phyloP scores from a whole-genome alignment of 495 filamentous ascomycete genomes.

The Aspergillus conjunctus region DNA sequence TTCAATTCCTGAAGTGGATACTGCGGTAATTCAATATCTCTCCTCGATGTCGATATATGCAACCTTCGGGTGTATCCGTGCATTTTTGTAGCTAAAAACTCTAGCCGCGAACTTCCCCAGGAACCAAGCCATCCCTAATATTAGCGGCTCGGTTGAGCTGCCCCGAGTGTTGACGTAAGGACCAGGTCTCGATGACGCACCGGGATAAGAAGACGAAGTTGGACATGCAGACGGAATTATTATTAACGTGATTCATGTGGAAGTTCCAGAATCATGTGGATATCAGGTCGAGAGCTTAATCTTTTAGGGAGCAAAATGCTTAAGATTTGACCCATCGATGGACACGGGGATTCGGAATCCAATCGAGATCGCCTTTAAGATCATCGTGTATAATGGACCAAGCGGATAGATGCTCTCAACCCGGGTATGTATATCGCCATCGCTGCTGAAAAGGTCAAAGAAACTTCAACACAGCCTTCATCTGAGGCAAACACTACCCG shows the following conservation, averaged over 20 bases:
- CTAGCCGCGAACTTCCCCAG: conserved; percentile 5
- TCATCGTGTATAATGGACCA: too few relatives aligned
- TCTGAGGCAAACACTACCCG: neutral
- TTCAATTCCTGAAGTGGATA: neutral
- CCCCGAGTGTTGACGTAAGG: conserved; percentile 8
- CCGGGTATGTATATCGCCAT: too few relatives aligned
- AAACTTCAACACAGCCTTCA: too few relatives aligned
- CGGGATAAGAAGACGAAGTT: neutral
- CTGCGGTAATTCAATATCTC: neutral
- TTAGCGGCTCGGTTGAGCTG: conserved; percentile 2
- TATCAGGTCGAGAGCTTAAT: neutral
- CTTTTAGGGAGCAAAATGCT: neutral
- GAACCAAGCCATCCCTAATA: conserved; percentile 1
- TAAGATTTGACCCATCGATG: neutral
- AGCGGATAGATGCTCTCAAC: too few relatives aligned
- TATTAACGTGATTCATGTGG: neutral
- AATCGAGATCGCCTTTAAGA: too few relatives aligned
- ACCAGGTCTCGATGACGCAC: neutral
- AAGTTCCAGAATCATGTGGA: neutral
- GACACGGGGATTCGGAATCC: too few relatives aligned
- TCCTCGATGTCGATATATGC: neutral
- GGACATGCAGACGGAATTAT: neutral
- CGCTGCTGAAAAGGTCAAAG: too few relatives aligned
- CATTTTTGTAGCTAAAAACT: neutral
- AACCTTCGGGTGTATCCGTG: conserved; percentile 4